These are phyloP conservation scores for Limonium bicolor DNA, from an alignment of 148 eudicot species.

Conservation along the genomic window DNA sequence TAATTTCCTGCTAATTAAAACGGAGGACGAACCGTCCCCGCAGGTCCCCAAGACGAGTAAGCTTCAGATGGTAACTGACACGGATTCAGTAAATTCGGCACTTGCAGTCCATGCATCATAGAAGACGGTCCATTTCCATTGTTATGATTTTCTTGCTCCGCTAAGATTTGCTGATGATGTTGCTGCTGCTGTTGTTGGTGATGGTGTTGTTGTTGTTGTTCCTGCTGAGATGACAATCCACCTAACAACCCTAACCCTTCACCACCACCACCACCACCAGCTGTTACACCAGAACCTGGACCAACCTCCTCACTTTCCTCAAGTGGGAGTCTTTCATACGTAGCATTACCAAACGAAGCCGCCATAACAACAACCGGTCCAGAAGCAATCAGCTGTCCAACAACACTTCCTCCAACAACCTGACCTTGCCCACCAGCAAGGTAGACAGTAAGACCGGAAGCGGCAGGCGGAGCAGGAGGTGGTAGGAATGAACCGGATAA, in stretches of 20 bases:
- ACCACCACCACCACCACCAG: conserved; percentile 2
- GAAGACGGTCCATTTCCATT: no score
- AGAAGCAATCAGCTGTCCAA: conserved; percentile 53
- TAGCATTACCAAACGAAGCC: conserved; percentile 54
- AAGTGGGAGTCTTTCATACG: conserved; percentile 50
- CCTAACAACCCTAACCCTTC: conserved; percentile 9
- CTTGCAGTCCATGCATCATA: no score
- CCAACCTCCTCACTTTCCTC: conserved; percentile 18
- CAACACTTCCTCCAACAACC: conserved; percentile 33
- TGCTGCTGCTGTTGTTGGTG: not conserved
- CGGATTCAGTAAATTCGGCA: no score
- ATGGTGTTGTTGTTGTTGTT: not conserved
- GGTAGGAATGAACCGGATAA: conserved; percentile 23
- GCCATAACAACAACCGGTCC: conserved; percentile 70
- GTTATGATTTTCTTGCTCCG: no score
- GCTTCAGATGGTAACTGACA: no score
- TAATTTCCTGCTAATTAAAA: no score
- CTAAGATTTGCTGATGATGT: no score
- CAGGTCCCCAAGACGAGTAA: no score
- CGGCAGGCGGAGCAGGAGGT: conserved; percentile 31
- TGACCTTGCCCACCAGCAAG: conserved; percentile 32
- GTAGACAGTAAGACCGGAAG: conserved; percentile 21
- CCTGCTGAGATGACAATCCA: no score
- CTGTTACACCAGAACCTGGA: not conserved
- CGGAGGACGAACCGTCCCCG: no score